These are phyloP conservation scores for Medakamo hakoo DNA, from an alignment of 139 green algal species.

Conservation along the genomic window DNA sequence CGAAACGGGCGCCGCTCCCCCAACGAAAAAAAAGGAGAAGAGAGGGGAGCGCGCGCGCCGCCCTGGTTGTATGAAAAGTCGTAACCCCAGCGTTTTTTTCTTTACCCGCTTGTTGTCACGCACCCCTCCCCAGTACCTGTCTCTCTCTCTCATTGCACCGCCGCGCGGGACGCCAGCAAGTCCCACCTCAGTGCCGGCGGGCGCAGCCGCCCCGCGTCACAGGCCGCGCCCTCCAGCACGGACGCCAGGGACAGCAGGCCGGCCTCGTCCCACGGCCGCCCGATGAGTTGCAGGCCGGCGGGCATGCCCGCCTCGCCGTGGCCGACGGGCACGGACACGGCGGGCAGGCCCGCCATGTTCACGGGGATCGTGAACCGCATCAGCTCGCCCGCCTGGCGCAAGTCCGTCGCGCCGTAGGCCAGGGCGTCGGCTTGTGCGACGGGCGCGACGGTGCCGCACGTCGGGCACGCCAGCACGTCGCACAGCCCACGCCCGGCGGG, in stretches of 20 bases:
- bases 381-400: slow-evolving; percentile 10
- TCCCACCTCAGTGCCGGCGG: background rate
- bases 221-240: slow-evolving; percentile 11
- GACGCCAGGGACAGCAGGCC: slow-evolving; percentile 22
- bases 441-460: background rate
- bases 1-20: background rate
- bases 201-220: background rate
- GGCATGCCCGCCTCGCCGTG: slow-evolving; percentile 16
- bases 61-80: no score
- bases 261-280: slow-evolving; percentile 35
- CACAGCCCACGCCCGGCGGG: slow-evolving; percentile 1
- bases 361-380: slow-evolving; percentile 39
- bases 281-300: slow-evolving; percentile 51
- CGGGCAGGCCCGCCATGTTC: slow-evolving; percentile 54
- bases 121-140: no score
- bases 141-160: background rate
- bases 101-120: no score
- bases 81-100: no score
- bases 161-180: background rate
- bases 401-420: background rate
- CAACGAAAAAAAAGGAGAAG: background rate
- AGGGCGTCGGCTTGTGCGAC: background rate
- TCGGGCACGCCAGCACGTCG: background rate
- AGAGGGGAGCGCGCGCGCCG: no score
- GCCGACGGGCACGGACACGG: slow-evolving; percentile 43